Evolutionary conservation across 768 basidiomycete species (phyloP).

Genomic region (Lanmaoa rubissima): DNA sequence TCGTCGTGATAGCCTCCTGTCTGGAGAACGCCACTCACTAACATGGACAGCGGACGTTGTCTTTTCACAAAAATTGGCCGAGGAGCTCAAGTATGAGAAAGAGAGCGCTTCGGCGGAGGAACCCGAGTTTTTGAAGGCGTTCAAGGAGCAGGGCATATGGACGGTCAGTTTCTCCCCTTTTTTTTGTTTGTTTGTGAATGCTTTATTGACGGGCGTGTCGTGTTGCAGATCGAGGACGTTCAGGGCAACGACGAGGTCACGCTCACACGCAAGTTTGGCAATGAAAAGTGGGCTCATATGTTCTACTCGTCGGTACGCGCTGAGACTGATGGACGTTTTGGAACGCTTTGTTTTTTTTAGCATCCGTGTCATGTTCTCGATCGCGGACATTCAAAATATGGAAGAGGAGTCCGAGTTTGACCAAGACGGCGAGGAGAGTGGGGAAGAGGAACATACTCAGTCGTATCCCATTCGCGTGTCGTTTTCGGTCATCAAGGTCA

Average conservation of each 20-base stretch:
- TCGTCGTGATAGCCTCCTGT: not conserved
- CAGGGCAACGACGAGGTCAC: slow-evolving; percentile 78
- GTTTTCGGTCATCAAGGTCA: slow-evolving; percentile 82
- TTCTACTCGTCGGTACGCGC: too few relatives aligned
- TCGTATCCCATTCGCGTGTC: slow-evolving; percentile 76
- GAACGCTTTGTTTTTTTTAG: slow-evolving; percentile 37
- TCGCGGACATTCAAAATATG: slow-evolving; percentile 72
- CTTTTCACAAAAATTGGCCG: slow-evolving; percentile 69
- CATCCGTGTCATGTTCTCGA: slow-evolving; percentile 89
- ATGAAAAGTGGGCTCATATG: slow-evolving; percentile 69
- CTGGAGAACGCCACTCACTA: too few relatives aligned
- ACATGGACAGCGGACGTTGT: slow-evolving; percentile 60
- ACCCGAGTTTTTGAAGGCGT: slow-evolving; percentile 78
- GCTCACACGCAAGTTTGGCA: slow-evolving; percentile 82
- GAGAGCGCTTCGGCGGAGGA: slow-evolving; percentile 46
- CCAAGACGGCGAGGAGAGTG: slow-evolving; percentile 38
- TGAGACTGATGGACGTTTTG: not conserved
- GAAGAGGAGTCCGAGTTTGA: slow-evolving; percentile 41
- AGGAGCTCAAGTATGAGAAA: slow-evolving; percentile 86
- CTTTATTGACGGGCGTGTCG: not conserved
- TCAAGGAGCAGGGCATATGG: slow-evolving; percentile 78
- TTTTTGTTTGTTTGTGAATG: not conserved
- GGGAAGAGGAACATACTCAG: slow-evolving; percentile 29
- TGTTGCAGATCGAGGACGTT: slow-evolving; percentile 61
- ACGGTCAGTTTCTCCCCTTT: slow-evolving; percentile 40